Evolutionary conservation across 768 basidiomycete species (phyloP), one percentile per base, ranked within the genome.

Genomic region (Pholiota microspora): DNA sequence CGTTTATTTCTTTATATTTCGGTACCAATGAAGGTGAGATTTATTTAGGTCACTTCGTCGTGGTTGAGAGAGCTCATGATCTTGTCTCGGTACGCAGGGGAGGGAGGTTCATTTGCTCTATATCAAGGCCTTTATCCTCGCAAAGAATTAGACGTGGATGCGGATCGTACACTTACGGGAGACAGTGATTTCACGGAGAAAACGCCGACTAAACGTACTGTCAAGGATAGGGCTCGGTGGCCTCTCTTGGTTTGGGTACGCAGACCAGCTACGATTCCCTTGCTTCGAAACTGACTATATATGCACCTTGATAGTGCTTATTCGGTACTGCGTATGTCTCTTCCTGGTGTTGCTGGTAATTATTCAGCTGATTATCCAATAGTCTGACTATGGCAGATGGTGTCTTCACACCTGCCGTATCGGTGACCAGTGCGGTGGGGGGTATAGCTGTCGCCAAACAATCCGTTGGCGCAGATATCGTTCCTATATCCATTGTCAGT

Each of bases 301-400:
- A 29, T 12, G 13, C 38, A 31, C 24, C 23, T 13, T 44, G n/a
- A 5, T 53, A 84, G 84, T 76, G 79, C 44, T 69, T 88, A 8
- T 80, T 89, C 54, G 86, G 83, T 28, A 86, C 85, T 23, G 63
- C 76, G 69, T 76, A 61, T 46, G 73, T 61, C 31, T 31, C 24
- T 46, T 18, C n/a, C 28, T 12, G 16, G 18, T 23, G 4, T n/a
- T 18, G 2, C 18, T 27, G 7, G 25, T 16, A 24, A 29, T 49
- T 12, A n/a, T 15, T 10, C 12, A 50, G n/a, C 46, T 21, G 23
- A 8, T 12, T 48, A 25, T 24, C 2, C 44, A 35, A 18, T 38
- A 78, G 80, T 12, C 69, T 88, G 38, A 86, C 85, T 0, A 77
- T 88, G 71, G 81, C 85, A 0, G 86, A 89, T 56, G 86, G 87